These are phyloP conservation scores for Chamaecyparis obtusa DNA, from an alignment of 75 land plant species.

Conservation along the genomic window DNA sequence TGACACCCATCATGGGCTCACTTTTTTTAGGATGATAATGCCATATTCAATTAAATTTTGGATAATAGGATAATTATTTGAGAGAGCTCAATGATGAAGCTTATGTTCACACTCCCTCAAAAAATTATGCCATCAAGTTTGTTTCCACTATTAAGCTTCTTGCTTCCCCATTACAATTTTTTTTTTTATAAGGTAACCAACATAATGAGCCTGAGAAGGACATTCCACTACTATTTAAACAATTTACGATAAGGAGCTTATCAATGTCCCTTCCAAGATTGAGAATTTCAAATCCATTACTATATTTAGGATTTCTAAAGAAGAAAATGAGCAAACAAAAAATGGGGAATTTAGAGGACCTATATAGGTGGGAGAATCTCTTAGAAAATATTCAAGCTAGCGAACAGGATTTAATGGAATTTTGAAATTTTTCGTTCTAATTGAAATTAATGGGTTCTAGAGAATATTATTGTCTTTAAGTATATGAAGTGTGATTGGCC, in stretches of 20 bases:
- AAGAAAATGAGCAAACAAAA: constrained; percentile 30
- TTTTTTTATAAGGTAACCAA: too few relatives aligned
- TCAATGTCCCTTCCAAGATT: constrained; percentile 69
- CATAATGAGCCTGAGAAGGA: background rate
- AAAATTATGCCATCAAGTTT: constrained; percentile 10
- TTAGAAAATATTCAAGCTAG: constrained; percentile 68
- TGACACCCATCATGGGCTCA: constrained; percentile 59
- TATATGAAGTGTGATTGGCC: constrained; percentile 71
- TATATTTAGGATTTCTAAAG: constrained; percentile 24
- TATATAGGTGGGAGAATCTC: constrained; percentile 78
- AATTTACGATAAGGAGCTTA: constrained; percentile 74
- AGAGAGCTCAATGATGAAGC: constrained; percentile 82
- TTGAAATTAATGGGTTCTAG: constrained; percentile 79
- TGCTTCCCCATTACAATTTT: constrained; percentile 61
- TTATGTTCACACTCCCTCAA: constrained; percentile 73
- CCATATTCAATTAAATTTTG: constrained; percentile 61
- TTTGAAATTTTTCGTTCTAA: constrained; percentile 54
- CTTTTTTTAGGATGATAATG: constrained; percentile 86
- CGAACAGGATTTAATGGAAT: constrained; percentile 66
- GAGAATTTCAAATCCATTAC: constrained; percentile 68
- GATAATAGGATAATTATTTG: constrained; percentile 64
- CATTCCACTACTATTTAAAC: constrained; percentile 46
- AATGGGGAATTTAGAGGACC: constrained; percentile 24
- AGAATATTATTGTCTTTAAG: constrained; percentile 58
- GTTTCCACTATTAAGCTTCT: background rate